Percentiles rank a stretch among this genome's conserved stretches.
phyloP scores from a whole-genome alignment of 345 rosid genomes.

The Isatis tinctoria region DNA sequence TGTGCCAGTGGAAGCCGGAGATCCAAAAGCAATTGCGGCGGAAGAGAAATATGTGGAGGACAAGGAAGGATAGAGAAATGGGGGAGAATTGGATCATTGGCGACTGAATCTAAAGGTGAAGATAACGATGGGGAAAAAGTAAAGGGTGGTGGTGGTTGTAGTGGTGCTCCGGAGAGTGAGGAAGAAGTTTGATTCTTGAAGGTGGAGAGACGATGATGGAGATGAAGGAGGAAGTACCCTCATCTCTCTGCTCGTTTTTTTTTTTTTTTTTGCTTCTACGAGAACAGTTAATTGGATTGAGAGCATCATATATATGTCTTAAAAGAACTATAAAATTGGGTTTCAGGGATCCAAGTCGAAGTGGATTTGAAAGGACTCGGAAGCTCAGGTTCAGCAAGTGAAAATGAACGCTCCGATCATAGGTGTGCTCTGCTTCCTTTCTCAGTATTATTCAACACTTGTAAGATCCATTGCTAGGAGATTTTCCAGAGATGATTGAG shows the following conservation, averaged over 20 bases:
- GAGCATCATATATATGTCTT: too few relatives aligned
- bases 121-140: conserved; percentile 12
- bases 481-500: too few relatives aligned
- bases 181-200: conserved; percentile 43
- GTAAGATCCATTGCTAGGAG: too few relatives aligned
- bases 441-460: too few relatives aligned
- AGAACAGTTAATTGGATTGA: too few relatives aligned
- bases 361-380: too few relatives aligned
- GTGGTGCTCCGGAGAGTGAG: conserved; percentile 21
- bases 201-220: conserved; percentile 46
- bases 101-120: conserved; percentile 65
- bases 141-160: conserved; percentile 15
- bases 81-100: conserved; percentile 68
- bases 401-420: too few relatives aligned
- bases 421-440: too few relatives aligned
- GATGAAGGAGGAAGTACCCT: conserved; percentile 37
- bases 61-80: conserved; percentile 84
- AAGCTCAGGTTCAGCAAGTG: too few relatives aligned
- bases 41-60: conserved; percentile 89
- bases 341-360: too few relatives aligned
- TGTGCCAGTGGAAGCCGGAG: conserved; percentile 98
- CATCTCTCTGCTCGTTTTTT: conserved; percentile 29
- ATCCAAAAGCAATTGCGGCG: conserved; percentile 92
- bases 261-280: not conserved
- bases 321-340: too few relatives aligned